These are phyloP conservation scores for Tetrapyrgos nigripes DNA, from an alignment of 1,284 basidiomycete species.

Conservation along the genomic window DNA sequence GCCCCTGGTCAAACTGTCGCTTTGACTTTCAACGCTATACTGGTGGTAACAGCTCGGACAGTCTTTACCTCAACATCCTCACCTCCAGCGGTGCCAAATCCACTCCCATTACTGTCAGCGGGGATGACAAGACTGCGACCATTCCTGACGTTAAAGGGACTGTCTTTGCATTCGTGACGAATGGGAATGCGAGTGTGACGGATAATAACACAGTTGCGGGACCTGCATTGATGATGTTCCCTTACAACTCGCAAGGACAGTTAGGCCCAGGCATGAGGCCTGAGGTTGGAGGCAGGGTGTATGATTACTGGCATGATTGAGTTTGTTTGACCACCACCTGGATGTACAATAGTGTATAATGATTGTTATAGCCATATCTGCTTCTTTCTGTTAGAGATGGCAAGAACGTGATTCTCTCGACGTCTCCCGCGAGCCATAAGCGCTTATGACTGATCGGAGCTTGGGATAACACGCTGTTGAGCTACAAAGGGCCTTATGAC, in stretches of 20 bases:
- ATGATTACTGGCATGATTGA: no score
- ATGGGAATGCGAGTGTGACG: background rate
- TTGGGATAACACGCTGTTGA: no score
- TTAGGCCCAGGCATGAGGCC: no score
- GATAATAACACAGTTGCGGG: slow-evolving; percentile 9
- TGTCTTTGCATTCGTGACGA: slow-evolving; percentile 6
- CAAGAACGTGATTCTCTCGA: no score
- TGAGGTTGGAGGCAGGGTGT: no score
- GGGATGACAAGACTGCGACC: background rate
- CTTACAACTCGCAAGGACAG: background rate
- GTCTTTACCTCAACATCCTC: slow-evolving; percentile 44
- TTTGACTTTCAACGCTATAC: slow-evolving; percentile 20
- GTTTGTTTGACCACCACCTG: no score
- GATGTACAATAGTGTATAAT: no score
- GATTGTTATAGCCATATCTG: no score
- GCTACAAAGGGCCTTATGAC: no score
- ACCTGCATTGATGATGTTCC: slow-evolving; percentile 14
- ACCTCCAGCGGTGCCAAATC: slow-evolving; percentile 19
- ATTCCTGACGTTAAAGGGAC: slow-evolving; percentile 10
- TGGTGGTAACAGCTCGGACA: slow-evolving; percentile 9
- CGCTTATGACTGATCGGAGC: no score
- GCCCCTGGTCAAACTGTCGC: slow-evolving; percentile 13
- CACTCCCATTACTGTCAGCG: background rate
- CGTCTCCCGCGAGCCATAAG: no score
- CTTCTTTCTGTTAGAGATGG: no score